Conservation (phyloP, 1,139 yeast species). For the Suhomyces panamericanus region DNA sequence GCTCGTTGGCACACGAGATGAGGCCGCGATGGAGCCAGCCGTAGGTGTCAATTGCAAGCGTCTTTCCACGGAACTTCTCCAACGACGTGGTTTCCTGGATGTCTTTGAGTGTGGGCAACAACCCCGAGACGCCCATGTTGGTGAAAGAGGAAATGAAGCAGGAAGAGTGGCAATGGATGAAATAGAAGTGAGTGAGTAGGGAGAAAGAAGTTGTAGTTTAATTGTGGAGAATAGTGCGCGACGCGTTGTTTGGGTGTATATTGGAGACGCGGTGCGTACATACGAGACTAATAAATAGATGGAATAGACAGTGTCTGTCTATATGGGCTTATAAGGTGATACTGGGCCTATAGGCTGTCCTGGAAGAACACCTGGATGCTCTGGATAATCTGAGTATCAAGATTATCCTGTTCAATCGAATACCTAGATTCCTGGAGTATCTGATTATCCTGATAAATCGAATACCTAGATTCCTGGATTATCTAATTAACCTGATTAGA, state of each 20-base stretch:
- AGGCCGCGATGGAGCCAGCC: slow-evolving; percentile 95
- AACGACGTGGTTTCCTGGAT: slow-evolving; percentile 64
- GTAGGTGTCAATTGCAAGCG: slow-evolving; percentile 90
- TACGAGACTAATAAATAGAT: not conserved
- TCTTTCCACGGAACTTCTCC: slow-evolving; percentile 65
- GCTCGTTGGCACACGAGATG: slow-evolving; percentile 78
- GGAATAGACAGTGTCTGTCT: not conserved
- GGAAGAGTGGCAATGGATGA: not conserved
- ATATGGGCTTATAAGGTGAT: no score
- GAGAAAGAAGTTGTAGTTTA: not conserved
- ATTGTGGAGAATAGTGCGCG: not conserved
- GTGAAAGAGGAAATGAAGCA: not conserved
- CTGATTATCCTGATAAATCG: no score
- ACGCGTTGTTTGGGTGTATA: slow-evolving; percentile 7
- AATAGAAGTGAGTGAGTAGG: not conserved
- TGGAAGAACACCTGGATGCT: no score
- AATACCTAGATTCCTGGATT: no score
- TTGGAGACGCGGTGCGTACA: slow-evolving; percentile 1
- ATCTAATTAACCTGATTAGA: no score
- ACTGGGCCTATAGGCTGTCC: no score
- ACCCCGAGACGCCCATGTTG: slow-evolving; percentile 76
- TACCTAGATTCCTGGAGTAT: no score
- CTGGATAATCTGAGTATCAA: no score
- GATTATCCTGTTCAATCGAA: no score
- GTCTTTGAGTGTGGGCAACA: slow-evolving; percentile 71